A percentile compares a stretch with the other conserved stretches of the same genome.
phyloP scores from a whole-genome alignment of 257 asterid species.

The Rhazya stricta region DNA sequence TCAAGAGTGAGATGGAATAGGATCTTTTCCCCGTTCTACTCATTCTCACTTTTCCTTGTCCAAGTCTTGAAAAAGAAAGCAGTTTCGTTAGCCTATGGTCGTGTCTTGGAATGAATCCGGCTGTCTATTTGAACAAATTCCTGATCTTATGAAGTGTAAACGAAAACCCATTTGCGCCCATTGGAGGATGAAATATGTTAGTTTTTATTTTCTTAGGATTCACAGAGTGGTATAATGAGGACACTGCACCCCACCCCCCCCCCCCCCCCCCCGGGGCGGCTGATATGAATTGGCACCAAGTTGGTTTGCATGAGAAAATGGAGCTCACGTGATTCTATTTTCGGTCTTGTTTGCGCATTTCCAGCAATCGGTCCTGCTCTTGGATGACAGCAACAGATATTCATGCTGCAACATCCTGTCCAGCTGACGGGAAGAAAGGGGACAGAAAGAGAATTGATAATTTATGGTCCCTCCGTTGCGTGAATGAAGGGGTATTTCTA shows the following conservation, averaged over 20 bases:
- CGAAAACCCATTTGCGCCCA: background rate
- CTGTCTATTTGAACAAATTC: background rate
- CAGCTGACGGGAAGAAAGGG: conserved; percentile 49
- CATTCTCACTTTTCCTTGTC: background rate
- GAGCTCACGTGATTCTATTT: conserved; percentile 32
- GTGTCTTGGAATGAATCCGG: background rate
- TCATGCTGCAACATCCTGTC: conserved; percentile 43
- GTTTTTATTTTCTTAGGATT: background rate
- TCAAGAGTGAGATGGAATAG: background rate
- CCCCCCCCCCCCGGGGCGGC: too few species aligned
- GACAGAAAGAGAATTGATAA: conserved; percentile 30
- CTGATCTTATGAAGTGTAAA: background rate
- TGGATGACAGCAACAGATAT: conserved; percentile 33
- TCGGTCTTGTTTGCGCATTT: conserved; percentile 24
- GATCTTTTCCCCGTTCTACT: background rate
- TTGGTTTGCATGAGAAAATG: conserved; percentile 8
- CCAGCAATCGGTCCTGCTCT: conserved; percentile 20
- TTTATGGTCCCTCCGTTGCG: conserved; percentile 37
- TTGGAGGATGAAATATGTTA: background rate
- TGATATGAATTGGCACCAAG: conserved; percentile 6
- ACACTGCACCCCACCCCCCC: background rate
- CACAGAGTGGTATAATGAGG: background rate
- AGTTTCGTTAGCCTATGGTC: background rate
- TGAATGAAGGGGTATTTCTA: conserved; percentile 14
- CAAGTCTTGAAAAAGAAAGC: background rate